Base-by-base conservation (phyloP, 257 asterid genomes). In the Petrea volubilis region DNA sequence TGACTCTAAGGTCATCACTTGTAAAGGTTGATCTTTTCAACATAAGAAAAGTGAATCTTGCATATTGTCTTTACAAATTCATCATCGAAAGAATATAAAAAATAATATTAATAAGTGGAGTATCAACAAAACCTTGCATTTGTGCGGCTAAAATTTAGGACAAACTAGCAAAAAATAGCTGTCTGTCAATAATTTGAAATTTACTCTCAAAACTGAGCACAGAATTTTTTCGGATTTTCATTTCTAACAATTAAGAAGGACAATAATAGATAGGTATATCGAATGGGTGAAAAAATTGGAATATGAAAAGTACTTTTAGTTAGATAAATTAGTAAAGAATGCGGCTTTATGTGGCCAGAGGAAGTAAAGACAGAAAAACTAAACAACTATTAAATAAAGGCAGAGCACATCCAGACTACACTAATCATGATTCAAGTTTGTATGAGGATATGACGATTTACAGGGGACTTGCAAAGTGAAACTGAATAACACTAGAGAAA, bases 371-470 rank as follows among this genome's bases (percentile, higher is more conserved):
- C 58, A 10, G 66, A 38, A 8, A 12, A 49, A 18, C 50, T 38
- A 38, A 49, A 67, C 12, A 44, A 50, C 25, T 6, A 40, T 2
- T 17, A 25, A 43, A 29, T n/a, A 18, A 58, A 7, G 59, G 36
- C 47, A 38, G 25, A 43, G 25, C 49, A 67, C 58, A 57, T 24
- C 51, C 44, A 8, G 3, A 71, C 38, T 28, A 43, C 44, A 29
- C 21, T 43, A 47, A 68, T 59, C 25, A 52, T 43, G 66, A 55
- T 69, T 40, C 31, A 44, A 15, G 31, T 56, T 47, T 52, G 29
- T 21, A 34, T 17, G 6, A 64, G 47, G 61, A 40, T 64, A 74
- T 43, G 69, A 38, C 28, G 60, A 53, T 27, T 51, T 58, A n/a
- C n/a, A 55, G 27, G 55, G 34, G 33, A 59, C 21, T 21, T 4